Evolutionary conservation across 2,329 filamentous ascomycete species (phyloP).

Genomic region (Hirsutella minnesotensis): DNA sequence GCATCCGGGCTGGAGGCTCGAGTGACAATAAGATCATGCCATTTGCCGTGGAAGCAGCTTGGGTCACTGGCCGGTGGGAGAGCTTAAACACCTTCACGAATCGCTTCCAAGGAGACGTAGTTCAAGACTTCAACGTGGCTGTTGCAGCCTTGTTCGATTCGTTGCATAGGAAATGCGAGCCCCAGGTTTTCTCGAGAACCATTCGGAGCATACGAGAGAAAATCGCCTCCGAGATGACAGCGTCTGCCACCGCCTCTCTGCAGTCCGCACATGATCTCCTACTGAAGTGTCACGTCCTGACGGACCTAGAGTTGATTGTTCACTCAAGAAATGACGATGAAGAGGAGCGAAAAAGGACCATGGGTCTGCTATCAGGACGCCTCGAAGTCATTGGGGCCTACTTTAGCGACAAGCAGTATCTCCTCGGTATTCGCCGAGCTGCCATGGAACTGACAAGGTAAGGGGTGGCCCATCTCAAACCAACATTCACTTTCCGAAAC

Average conservation of each 20-base stretch:
- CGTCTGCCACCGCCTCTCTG: conserved; percentile 66
- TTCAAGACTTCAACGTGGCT: conserved; percentile 66
- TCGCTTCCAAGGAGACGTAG: conserved; percentile 35
- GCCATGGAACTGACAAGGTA: conserved; percentile 70
- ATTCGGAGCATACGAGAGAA: conserved; percentile 56
- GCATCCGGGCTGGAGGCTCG: conserved; percentile 45
- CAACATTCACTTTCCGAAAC: not conserved
- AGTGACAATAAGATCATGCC: conserved; percentile 57
- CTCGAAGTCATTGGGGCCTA: conserved; percentile 84
- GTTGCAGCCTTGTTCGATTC: conserved; percentile 50
- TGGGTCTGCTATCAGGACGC: conserved; percentile 50
- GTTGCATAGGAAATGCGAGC: conserved; percentile 41
- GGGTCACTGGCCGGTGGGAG: conserved; percentile 76
- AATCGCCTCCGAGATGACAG: conserved; percentile 63
- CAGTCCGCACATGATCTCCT: conserved; percentile 76
- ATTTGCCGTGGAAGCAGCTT: conserved; percentile 82
- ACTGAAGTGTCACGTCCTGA: conserved; percentile 74
- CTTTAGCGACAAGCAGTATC: conserved; percentile 84
- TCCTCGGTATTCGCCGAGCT: conserved; percentile 75
- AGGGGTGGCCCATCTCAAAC: conserved; percentile 13
- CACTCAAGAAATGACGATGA: conserved; percentile 31
- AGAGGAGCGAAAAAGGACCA: conserved; percentile 20
- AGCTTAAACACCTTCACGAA: conserved; percentile 57
- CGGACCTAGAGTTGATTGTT: conserved; percentile 73
- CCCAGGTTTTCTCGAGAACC: conserved; percentile 40